Conservation (phyloP, 2,329 filamentous ascomycete genomes). For the Exophiala viscosa region DNA sequence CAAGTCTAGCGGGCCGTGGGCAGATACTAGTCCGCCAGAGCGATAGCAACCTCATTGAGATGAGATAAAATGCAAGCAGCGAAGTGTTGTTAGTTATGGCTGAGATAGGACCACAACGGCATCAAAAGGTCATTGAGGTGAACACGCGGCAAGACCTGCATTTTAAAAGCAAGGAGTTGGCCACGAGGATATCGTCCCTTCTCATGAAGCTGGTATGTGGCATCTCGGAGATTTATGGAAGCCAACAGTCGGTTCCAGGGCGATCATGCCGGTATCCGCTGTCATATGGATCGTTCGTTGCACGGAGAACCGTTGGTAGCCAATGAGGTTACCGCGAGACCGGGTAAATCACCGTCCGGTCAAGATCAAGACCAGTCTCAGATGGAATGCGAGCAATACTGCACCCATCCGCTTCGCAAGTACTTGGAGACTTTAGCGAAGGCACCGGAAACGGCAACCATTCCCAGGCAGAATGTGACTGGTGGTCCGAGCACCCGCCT, state of each 20-base stretch:
- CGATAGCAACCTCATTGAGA: too few relatives aligned
- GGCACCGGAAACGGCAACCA: neutral
- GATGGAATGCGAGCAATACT: conserved; percentile 10
- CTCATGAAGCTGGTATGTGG: conserved; percentile 1
- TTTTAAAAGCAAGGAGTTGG: neutral
- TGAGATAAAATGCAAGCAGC: too few relatives aligned
- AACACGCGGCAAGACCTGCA: neutral
- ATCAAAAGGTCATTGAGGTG: neutral
- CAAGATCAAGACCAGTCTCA: conserved; percentile 13
- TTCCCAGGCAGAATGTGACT: conserved; percentile 17
- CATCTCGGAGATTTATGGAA: conserved; percentile 22
- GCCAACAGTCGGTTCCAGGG: conserved; percentile 18
- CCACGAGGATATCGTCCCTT: neutral
- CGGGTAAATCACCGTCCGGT: conserved; percentile 16
- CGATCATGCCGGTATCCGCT: conserved; percentile 23
- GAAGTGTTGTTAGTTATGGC: neutral
- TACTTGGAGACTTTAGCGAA: neutral
- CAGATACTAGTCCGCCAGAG: neutral
- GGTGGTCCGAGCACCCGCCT: conserved; percentile 14
- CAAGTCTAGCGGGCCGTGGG: conserved; percentile 8
- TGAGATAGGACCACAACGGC: neutral
- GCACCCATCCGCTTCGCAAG: neutral
- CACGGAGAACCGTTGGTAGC: conserved; percentile 20
- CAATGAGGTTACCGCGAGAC: conserved; percentile 6
- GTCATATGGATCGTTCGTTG: conserved; percentile 22